A percentile compares a stretch with the other conserved stretches of the same genome.
Conservation (phyloP, 768 basidiomycete genomes). For the Agaricus blazei region DNA sequence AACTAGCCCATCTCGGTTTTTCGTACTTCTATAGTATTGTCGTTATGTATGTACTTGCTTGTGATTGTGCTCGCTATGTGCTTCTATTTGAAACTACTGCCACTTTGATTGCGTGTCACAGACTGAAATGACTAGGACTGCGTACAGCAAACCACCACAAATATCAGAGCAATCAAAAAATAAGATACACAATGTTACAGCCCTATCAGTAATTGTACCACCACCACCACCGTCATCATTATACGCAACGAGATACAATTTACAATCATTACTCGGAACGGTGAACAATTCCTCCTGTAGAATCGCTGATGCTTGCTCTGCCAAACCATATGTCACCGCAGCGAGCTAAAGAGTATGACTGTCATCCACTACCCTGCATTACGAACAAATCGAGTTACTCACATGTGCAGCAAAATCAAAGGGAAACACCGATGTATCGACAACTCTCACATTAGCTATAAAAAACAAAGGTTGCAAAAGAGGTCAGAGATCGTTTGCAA, state of each 20-base stretch:
- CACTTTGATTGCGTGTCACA: no score
- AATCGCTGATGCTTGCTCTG: constrained; percentile 21
- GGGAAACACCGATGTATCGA: constrained; percentile 51
- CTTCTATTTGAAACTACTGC: no score
- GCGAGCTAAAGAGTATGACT: constrained; percentile 16
- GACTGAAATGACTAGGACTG: no score
- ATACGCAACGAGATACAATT: background rate
- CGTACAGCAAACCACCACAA: no score
- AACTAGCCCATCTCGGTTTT: no score
- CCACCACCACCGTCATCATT: background rate
- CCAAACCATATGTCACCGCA: constrained; percentile 23
- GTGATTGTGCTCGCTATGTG: no score
- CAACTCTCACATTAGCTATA: constrained; percentile 49
- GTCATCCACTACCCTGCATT: background rate
- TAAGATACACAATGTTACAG: background rate
- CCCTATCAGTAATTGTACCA: background rate
- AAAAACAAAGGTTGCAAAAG: background rate
- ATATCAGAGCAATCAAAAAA: no score
- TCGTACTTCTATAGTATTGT: no score
- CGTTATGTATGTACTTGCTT: no score
- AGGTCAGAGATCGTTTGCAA: background rate
- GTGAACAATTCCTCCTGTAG: constrained; percentile 16
- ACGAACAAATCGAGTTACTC: constrained; percentile 5
- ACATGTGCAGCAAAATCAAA: constrained; percentile 34
- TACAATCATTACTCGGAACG: constrained; percentile 8